Base-by-base conservation (phyloP, 75 land plant species). In the Picea glauca region DNA sequence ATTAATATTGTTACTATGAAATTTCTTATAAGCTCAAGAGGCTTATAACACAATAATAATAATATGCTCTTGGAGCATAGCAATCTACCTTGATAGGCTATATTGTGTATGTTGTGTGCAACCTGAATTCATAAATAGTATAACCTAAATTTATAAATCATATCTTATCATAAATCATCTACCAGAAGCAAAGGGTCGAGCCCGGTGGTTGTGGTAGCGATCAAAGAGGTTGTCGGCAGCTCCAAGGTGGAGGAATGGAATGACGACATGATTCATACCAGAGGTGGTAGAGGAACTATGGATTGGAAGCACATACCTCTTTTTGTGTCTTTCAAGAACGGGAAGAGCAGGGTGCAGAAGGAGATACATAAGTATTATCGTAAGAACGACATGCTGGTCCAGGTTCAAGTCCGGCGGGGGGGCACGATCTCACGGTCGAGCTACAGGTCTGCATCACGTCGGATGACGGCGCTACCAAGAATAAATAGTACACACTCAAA, bases 181-280 rank as follows among this genome's bases (percentile, higher is more conserved):
- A 6, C 31, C 12, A 13, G 9, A 54, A 50, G 33, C 17, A 46
- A 23, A 58, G 74, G 74, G 9, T 74, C 74, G 26, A 43, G 57
- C 13, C 26, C n/a, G 15, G 57, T 78, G 46, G 15, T 4, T 38
- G 90, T 88, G 20, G 73, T 89, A 30, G 85, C 91, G 21, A 80
- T 89, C 72, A 85, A 89, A 74, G 87, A 86, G 70, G 38, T 89
- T 62, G 82, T 76, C 11, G 88, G 88, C 5, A 80, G 80, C 66
- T 83, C 86, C 5, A 81, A 82, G 58, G 88, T 84, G 74, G 91
- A 89, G 58, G 91, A 89, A 58, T 89, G 91, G 91, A 86, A 79
- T 75, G 83, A 78, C 21, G 80, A 84, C 46, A 79, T 84, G 84
- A 79, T 86, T 21, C 91, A 84, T 70, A 86, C 88, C 0, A 88